Base-by-base conservation (phyloP, 805 yeast species). In the Spathaspora arborariae region DNA sequence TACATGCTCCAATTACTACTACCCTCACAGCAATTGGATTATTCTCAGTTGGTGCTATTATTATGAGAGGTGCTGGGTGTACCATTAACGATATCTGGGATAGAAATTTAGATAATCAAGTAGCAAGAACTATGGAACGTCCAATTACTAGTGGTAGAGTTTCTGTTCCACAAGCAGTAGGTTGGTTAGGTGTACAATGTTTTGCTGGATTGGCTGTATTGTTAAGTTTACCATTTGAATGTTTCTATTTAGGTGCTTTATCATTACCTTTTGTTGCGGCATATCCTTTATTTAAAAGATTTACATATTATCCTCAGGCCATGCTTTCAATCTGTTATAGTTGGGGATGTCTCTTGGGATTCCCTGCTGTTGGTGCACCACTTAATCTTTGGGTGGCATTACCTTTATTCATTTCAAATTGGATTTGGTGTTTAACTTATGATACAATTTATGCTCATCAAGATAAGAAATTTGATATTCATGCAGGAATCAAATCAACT, bases 21-120 rank as follows among this genome's bases (percentile, higher is more conserved):
- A 84, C 92, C 0, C 49, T 75, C 0, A 78, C 76, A 58, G 88
- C 84, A 58, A 61, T 88, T 27, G 75, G 80, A 0, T 68, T 90
- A 11, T 94, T 90, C 61, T 82, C 92, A 4, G 72, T 85, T 3
- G 99, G 99, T 11, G 79, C 97, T 0, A 58, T 91, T 35, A 75
- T 92, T 15, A 94, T 95, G 96, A 79, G 99, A 64, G 97, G 98
- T 21, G 97, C 97, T 1, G 99, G 99, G 0, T 94, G 99, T 63
- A 91, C 96, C 0, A 84, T 94, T 46, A 94, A 94, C 62, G 99
- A 94, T 65, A 72, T 92, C 39, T 72, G 84, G 61, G 99, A 94
- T 62, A 72, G 89, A 45, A 75, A 92, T 49, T 72, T 91, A 42
- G 99, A 94, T 59, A 75, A 78, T 52, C 79, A 89, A 63, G 99